Conservation (phyloP, 352 stramenopile species). For the Phytophthora citrophthora region DNA sequence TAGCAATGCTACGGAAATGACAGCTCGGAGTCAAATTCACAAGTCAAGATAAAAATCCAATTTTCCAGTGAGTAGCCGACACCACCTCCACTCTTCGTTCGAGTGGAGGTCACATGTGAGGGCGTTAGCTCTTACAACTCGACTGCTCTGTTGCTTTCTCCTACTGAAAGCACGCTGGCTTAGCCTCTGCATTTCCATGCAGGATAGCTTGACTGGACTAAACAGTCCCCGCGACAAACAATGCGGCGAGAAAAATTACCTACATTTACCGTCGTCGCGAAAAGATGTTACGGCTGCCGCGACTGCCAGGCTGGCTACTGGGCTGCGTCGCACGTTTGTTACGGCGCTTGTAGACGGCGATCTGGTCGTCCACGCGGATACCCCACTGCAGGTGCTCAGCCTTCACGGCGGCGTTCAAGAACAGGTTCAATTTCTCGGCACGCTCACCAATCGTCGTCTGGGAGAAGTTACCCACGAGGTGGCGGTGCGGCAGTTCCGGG, state of each 20-base stretch:
- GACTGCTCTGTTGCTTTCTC: slow-evolving; percentile 32
- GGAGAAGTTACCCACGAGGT: slow-evolving; percentile 87
- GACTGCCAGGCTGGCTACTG: slow-evolving; percentile 41
- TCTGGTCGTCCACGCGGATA: slow-evolving; percentile 88
- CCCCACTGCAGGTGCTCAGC: slow-evolving; percentile 89
- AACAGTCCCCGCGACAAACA: slow-evolving; percentile 20
- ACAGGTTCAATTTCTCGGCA: slow-evolving; percentile 88
- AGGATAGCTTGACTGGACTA: slow-evolving; percentile 32
- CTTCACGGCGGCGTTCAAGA: slow-evolving; percentile 75
- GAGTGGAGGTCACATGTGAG: slow-evolving; percentile 20
- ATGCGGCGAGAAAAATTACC: slow-evolving; percentile 18
- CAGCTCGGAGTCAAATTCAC: slow-evolving; percentile 4
- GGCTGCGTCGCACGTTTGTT: slow-evolving; percentile 69
- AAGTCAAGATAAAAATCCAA: slow-evolving; percentile 37
- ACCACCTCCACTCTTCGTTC: slow-evolving; percentile 30
- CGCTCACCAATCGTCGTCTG: slow-evolving; percentile 83
- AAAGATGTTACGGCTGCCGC: slow-evolving; percentile 68
- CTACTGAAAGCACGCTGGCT: slow-evolving; percentile 35
- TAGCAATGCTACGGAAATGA: too few species aligned
- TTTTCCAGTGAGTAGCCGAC: slow-evolving; percentile 27
- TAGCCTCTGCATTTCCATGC: slow-evolving; percentile 20
- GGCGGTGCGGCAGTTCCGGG: slow-evolving; percentile 81
- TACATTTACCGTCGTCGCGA: slow-evolving; percentile 71
- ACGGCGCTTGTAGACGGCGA: slow-evolving; percentile 89
- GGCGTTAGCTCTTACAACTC: slow-evolving; percentile 21